These are phyloP conservation scores for Venturia asperata DNA, from an alignment of 2,329 filamentous ascomycete genomes.

Conservation along the genomic window DNA sequence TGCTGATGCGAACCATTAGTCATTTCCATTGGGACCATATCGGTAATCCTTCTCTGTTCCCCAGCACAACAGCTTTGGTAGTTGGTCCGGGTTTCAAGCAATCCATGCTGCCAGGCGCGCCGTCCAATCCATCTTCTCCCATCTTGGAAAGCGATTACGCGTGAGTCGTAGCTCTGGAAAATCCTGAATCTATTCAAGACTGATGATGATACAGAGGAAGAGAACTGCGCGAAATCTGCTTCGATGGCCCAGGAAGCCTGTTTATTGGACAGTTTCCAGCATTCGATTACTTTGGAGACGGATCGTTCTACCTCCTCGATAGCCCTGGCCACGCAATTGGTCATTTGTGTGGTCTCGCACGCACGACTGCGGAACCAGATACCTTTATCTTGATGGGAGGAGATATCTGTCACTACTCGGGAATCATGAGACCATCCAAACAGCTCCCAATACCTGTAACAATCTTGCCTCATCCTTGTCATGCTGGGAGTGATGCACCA, in stretches of 20 bases:
- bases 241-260: conserved; percentile 22
- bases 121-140: conserved; percentile 27
- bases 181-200: not conserved
- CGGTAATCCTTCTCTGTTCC: conserved; percentile 45
- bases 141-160: conserved; percentile 26
- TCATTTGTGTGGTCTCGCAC: too few relatives aligned
- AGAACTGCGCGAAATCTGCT: conserved; percentile 25
- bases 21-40: conserved; percentile 45
- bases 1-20: not conserved
- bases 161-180: not conserved
- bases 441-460: too few relatives aligned
- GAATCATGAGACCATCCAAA: too few relatives aligned
- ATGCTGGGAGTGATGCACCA: too few relatives aligned
- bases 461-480: too few relatives aligned
- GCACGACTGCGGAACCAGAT: too few relatives aligned
- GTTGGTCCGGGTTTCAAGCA: conserved; percentile 48
- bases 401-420: too few relatives aligned
- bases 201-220: not conserved
- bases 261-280: conserved; percentile 43
- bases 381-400: too few relatives aligned
- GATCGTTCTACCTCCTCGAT: conserved; percentile 50
- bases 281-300: conserved; percentile 50
- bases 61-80: conserved; percentile 40
- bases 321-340: too few relatives aligned
- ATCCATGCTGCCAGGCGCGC: conserved; percentile 43